Conservation (phyloP, 305 asterid genomes). For the Salvia sclarea region DNA sequence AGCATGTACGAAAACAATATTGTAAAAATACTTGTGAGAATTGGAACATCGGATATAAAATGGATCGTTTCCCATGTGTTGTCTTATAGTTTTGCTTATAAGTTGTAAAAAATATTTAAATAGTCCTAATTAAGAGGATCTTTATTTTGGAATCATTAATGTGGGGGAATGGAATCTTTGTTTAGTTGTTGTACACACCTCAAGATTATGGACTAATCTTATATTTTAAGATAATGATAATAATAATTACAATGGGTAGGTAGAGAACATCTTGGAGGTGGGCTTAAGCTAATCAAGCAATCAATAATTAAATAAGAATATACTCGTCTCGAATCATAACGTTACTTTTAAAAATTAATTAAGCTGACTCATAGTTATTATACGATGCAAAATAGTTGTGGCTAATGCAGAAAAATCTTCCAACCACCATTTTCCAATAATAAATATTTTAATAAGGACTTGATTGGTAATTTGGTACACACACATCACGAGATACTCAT, state of each 20-base stretch:
- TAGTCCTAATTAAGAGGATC: neutral
- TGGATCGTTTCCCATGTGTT: neutral
- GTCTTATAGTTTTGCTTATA: neutral
- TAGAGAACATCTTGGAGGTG: neutral
- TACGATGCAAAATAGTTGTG: neutral
- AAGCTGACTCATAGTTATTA: neutral
- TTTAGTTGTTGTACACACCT: neutral
- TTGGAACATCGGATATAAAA: no score
- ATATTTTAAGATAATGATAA: no score
- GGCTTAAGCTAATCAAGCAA: neutral
- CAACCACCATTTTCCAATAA: neutral
- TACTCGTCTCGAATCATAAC: neutral
- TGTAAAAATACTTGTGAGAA: no score
- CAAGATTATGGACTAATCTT: neutral
- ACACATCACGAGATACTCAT: neutral
- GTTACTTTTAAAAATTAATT: neutral
- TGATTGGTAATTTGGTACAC: slow-evolving; percentile 1
- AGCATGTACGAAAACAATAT: neutral
- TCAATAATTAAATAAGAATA: neutral
- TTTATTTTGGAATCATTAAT: neutral
- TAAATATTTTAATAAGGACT: neutral
- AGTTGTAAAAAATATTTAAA: neutral
- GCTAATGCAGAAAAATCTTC: neutral
- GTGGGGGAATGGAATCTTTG: neutral
- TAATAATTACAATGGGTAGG: no score